These are phyloP conservation scores for Aeschynomene evenia DNA, from an alignment of 306 rosid species.

Conservation along the genomic window DNA sequence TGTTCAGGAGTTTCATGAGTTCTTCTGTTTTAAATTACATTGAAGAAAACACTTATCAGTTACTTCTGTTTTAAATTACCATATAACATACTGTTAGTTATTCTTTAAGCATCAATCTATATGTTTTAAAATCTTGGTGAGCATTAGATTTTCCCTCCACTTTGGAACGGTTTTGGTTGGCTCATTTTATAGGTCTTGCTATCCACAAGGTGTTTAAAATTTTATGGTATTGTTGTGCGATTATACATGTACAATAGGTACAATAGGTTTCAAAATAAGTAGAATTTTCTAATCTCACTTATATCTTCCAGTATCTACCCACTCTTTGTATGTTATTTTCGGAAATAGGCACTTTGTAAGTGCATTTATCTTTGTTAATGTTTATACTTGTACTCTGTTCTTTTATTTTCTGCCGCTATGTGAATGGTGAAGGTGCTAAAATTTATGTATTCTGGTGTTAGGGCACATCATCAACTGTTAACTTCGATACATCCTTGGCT, in stretches of 20 bases:
- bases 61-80: too few species aligned
- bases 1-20: constrained; percentile 7
- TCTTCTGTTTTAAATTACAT: neutral
- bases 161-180: constrained; percentile 3
- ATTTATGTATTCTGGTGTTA: constrained; percentile 38
- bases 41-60: constrained; percentile 1
- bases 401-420: neutral
- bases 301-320: neutral
- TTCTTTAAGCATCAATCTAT: neutral
- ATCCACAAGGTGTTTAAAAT: neutral
- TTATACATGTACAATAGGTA: too few species aligned
- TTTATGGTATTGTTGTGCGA: neutral
- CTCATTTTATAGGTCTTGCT: neutral
- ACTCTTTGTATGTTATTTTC: neutral
- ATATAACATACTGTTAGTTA: too few species aligned
- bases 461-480: constrained; percentile 90
- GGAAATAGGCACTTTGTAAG: neutral
- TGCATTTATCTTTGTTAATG: neutral
- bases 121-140: neutral
- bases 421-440: constrained; percentile 29
- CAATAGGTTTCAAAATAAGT: too few species aligned
- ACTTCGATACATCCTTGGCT: constrained; percentile 66
- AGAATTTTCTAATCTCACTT: too few species aligned
- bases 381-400: neutral
- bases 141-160: constrained; percentile 6